Evolutionary conservation across 129 eudicot genomes (phyloP).

Genomic region (Flaveria ramosissima): DNA sequence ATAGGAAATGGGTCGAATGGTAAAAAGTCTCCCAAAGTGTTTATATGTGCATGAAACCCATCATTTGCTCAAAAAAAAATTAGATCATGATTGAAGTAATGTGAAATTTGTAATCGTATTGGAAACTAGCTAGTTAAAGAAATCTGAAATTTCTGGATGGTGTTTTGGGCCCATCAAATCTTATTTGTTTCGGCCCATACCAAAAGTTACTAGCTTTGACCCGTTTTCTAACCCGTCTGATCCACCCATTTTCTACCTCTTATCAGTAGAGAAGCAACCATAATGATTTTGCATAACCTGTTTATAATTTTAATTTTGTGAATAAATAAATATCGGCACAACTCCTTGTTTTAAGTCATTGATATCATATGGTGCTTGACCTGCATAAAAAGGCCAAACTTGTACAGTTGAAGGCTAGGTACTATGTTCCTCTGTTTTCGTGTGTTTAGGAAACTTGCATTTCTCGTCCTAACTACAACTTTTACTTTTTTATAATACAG

Average conservation of each 20-base stretch:
- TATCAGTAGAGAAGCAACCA: not conserved
- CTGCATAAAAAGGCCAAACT: not conserved
- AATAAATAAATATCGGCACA: slow-evolving; percentile 16
- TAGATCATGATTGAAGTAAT: not conserved
- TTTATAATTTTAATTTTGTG: slow-evolving; percentile 5
- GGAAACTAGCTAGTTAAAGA: not conserved
- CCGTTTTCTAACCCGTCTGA: not conserved
- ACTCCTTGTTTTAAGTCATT: not conserved
- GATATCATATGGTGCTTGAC: slow-evolving; percentile 20
- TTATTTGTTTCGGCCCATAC: not conserved
- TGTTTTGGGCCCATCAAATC: not conserved
- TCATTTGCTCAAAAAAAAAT: not conserved
- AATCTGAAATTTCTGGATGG: not conserved
- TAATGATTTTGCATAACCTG: not conserved
- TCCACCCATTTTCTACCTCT: not conserved
- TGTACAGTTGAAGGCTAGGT: not conserved
- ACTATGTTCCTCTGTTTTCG: not conserved
- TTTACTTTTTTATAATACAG: slow-evolving; percentile 43
- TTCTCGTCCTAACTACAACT: slow-evolving; percentile 33
- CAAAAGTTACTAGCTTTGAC: not conserved
- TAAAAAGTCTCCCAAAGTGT: not conserved
- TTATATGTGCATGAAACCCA: not conserved
- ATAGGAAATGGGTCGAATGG: not conserved
- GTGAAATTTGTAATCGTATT: not conserved
- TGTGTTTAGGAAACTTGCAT: slow-evolving; percentile 20